Evolutionary conservation across 1,139 yeast genomes (phyloP).

Genomic region (Geotrichum restrictum): DNA sequence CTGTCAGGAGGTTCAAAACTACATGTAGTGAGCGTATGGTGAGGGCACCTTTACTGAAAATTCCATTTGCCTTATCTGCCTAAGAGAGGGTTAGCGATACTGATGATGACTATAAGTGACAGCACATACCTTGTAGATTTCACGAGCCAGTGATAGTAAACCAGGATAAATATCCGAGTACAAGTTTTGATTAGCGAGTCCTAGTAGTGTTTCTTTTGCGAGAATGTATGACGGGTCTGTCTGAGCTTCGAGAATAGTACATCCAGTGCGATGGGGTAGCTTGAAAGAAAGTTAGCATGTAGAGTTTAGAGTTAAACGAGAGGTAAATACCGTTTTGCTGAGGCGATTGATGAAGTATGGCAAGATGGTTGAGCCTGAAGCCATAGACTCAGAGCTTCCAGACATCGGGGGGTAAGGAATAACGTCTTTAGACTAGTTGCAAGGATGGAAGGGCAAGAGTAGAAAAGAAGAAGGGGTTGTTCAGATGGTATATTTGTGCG

Average conservation of each 20-base stretch:
- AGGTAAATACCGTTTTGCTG: slow-evolving; percentile 13
- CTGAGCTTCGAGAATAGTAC: slow-evolving; percentile 32
- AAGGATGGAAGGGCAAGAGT: neutral
- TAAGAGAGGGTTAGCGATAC: slow-evolving; percentile 2
- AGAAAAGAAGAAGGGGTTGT: neutral
- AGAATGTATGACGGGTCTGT: slow-evolving; percentile 22
- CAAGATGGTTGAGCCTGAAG: slow-evolving; percentile 16
- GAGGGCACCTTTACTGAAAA: slow-evolving; percentile 11
- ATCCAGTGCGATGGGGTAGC: slow-evolving; percentile 32
- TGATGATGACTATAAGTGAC: neutral
- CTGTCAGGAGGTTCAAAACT: slow-evolving; percentile 17
- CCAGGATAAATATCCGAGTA: slow-evolving; percentile 21
- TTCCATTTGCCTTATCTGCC: slow-evolving; percentile 18
- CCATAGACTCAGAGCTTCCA: slow-evolving; percentile 2
- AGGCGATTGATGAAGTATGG: slow-evolving; percentile 21
- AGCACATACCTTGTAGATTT: slow-evolving; percentile 21
- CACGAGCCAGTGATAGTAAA: slow-evolving; percentile 11
- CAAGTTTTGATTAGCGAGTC: slow-evolving; percentile 16
- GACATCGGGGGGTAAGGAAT: slow-evolving; percentile 3
- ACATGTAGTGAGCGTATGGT: slow-evolving; percentile 17
- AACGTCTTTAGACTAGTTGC: neutral
- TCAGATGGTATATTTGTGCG: neutral
- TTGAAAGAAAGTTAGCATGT: slow-evolving; percentile 16
- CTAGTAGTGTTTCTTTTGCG: slow-evolving; percentile 17
- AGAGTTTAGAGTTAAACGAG: neutral